Percentiles rank a stretch among this genome's conserved stretches.
Conservation (phyloP, 768 basidiomycete genomes). For the Amyloporia xantha region DNA sequence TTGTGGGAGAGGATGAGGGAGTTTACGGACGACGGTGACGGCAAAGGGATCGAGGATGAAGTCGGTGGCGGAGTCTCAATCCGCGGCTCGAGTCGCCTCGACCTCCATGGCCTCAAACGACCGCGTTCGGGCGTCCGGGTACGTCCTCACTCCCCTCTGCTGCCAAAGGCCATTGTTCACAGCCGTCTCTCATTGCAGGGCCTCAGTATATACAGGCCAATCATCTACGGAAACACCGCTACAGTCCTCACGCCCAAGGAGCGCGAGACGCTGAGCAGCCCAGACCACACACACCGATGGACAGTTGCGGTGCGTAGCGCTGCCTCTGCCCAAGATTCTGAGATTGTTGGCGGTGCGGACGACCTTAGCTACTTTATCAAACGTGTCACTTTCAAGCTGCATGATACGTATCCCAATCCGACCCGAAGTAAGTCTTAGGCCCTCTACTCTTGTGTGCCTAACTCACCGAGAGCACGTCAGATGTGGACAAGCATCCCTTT, state of each 20-base stretch:
- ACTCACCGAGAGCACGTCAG: constrained; percentile 33
- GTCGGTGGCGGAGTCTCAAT: constrained; percentile 28
- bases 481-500: constrained; percentile 89
- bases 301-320: constrained; percentile 93
- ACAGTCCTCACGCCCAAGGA: constrained; percentile 71
- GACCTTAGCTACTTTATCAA: constrained; percentile 91
- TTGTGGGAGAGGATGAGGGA: constrained; percentile 11
- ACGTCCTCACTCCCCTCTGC: constrained; percentile 29
- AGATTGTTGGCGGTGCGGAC: constrained; percentile 84
- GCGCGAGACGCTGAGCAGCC: constrained; percentile 42
- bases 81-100: constrained; percentile 32
- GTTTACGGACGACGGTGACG: constrained; percentile 5
- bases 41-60: constrained; percentile 1
- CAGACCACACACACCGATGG: constrained; percentile 93
- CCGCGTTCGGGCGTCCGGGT: constrained; percentile 77
- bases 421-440: constrained; percentile 61
- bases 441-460: constrained; percentile 1
- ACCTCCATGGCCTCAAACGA: constrained; percentile 49
- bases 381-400: constrained; percentile 93
- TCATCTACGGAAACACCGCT: constrained; percentile 95
- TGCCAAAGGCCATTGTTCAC: too few relatives aligned
- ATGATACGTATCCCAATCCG: constrained; percentile 93
- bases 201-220: constrained; percentile 77
- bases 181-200: constrained; percentile 49
- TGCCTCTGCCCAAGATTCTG: constrained; percentile 62